These are phyloP conservation scores for Aspergillus sp. DNA, from an alignment of 2,329 filamentous ascomycete species.

Conservation along the genomic window DNA sequence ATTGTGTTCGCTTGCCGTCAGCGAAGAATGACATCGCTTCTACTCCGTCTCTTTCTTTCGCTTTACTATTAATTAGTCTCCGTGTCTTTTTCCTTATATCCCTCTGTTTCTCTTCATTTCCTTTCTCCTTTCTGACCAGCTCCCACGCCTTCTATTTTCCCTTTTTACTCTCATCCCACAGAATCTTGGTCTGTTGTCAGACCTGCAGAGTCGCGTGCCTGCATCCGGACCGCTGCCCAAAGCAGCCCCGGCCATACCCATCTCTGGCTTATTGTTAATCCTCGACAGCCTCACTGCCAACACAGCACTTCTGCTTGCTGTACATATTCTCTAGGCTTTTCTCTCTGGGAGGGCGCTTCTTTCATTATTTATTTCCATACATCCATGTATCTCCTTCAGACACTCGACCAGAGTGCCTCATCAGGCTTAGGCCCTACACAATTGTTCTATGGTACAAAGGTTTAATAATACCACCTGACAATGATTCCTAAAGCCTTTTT, in stretches of 20 bases:
- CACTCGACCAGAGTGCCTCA: slow-evolving; percentile 35
- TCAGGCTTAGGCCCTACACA: slow-evolving; percentile 21
- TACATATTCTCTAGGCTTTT: not conserved
- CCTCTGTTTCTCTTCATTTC: not conserved
- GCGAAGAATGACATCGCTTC: too few species aligned
- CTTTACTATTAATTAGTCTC: too few species aligned
- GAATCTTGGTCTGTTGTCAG: not conserved
- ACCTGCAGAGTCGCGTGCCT: slow-evolving; percentile 16
- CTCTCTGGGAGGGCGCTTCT: not conserved
- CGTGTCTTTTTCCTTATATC: not conserved
- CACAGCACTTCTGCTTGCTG: slow-evolving; percentile 8
- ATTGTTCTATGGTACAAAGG: slow-evolving; percentile 8
- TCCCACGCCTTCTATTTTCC: not conserved
- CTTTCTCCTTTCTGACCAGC: not conserved
- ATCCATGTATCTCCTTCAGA: slow-evolving; percentile 37
- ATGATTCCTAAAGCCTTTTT: slow-evolving; percentile 38
- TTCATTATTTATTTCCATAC: not conserved
- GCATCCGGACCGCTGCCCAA: slow-evolving; percentile 5
- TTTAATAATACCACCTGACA: slow-evolving; percentile 24
- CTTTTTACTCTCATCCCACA: not conserved
- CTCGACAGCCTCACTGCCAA: slow-evolving; percentile 9
- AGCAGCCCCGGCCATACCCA: not conserved
- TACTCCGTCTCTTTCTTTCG: too few species aligned
- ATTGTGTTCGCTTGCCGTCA: too few species aligned
- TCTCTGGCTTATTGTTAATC: too few species aligned